Evolutionary conservation across 2,329 filamentous ascomycete genomes (phyloP), one percentile per base, ranked within the genome.

Genomic region (Amesomyces nigricolor): DNA sequence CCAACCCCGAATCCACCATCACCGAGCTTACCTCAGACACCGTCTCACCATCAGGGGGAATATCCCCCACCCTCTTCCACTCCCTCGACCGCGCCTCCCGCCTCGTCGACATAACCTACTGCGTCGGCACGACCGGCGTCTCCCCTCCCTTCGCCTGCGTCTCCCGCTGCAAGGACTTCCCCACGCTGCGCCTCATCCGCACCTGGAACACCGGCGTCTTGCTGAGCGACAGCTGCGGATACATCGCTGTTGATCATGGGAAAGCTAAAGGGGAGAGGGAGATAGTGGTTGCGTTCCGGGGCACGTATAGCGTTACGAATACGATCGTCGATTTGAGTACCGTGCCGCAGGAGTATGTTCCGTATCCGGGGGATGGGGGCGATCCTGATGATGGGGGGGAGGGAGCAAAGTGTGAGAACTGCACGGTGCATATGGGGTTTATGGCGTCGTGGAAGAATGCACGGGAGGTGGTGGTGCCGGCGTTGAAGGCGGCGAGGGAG

Each of bases 51-150:
- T n/a, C n/a, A n/a, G n/a, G n/a, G n/a, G n/a, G n/a, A n/a, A n/a
- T n/a, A n/a, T n/a, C n/a, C n/a, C n/a, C 16, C 44, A 3, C 37
- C 38, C 78, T 96, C 58, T 97, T 95, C 72, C 75, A 81, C 56
- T 85, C 89, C 16, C 83, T 99, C 13, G 91, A 96, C 71, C 88
- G 95, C 65, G 77, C 92, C 53, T 83, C 92, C n/a, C 86, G 91
- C 52, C 80, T 97, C 26, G 92, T 96, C 60, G 94, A 99, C 69
- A 94, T 97, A 57, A 78, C 90, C 47, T 97, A 97, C 73, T 99
- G 94, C 70, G 88, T 97, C 56, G 91, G 91, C 59, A 85, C 81
- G 5, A 86, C 88, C 0, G 94, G 92, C 39, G 85, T 99, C 58
- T 78, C 79, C 48, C 84, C 85, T 62, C 94, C 94, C 0, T 99